Evolutionary conservation across 768 basidiomycete genomes (phyloP), one percentile per base, ranked within the genome.

Genomic region (Russula sp.): DNA sequence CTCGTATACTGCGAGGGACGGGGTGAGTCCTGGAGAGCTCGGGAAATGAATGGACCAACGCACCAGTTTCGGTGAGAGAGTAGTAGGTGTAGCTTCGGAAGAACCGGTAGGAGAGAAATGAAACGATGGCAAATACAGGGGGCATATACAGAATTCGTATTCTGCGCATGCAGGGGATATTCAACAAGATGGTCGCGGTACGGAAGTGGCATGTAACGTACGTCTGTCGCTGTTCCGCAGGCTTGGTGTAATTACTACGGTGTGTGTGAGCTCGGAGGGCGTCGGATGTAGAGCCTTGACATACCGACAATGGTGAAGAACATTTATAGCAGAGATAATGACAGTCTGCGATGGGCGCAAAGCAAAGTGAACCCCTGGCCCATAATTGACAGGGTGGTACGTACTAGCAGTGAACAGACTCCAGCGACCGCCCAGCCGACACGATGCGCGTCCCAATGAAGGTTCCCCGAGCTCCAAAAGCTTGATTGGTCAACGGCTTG

Each of bases 111-210:
- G 88, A 89, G 66, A 90, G 81, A 75, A 94, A 95, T 1, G 90
- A 91, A 49, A 94, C 81, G 64, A 93, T 74, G 32, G 86, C 86
- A 71, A 89, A 93, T 45, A 93, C 79, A 1, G 84, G 81, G 1
- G 91, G 90, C 90, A 93, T 89, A 68, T 90, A 90, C 65, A 93
- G 70, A 45, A 93, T 84, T 61, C 90, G 84, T n/a, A 91, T 67
- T 61, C 87, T 90, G 39, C 10, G 32, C 52, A 39, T 11, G 41
- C 16, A 3, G 9, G 22, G 45, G 29, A 0, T 2, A 49, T 1
- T 7, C 25, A 29, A 38, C 20, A 48, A 59, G 36, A 4, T 25
- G 52, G 54, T 43, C n/a, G 34, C 3, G 32, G 36, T 2, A 38
- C 52, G 42, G 39, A 49, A 25, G 29, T 52, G 43, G 50, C 50